Evolutionary conservation across 1,139 yeast species (phyloP).

Genomic region (Lodderomyces elongisporus): DNA sequence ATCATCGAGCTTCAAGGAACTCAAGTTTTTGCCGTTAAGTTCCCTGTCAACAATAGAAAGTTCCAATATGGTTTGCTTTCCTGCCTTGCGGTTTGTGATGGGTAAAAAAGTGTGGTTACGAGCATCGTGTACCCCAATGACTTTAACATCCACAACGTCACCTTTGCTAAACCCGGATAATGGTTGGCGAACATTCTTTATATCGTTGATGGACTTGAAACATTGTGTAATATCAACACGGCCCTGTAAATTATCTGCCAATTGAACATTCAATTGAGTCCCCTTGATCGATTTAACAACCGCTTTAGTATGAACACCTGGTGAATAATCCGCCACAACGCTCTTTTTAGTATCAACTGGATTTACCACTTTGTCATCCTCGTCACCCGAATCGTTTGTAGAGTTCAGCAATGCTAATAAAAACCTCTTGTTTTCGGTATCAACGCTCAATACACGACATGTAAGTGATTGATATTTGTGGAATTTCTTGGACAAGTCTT

Average conservation of each 20-base stretch:
- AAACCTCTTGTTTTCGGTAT: constrained; percentile 66
- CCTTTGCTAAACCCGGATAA: constrained; percentile 51
- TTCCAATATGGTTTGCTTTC: constrained; percentile 59
- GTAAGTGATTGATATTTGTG: constrained; percentile 62
- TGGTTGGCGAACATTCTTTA: constrained; percentile 57
- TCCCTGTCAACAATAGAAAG: constrained; percentile 48
- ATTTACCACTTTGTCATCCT: constrained; percentile 36
- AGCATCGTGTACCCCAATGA: constrained; percentile 76
- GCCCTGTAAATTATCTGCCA: constrained; percentile 79
- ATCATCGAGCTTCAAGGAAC: constrained; percentile 32
- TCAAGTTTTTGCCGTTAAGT: constrained; percentile 17
- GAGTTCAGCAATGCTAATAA: constrained; percentile 50
- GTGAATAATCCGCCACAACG: constrained; percentile 45
- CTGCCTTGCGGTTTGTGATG: constrained; percentile 52
- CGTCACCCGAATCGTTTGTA: constrained; percentile 19
- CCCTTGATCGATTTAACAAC: constrained; percentile 59
- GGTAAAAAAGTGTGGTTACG: constrained; percentile 68
- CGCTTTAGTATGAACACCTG: constrained; percentile 63
- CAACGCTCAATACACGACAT: constrained; percentile 59
- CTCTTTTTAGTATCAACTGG: constrained; percentile 58
- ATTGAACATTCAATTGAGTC: constrained; percentile 68
- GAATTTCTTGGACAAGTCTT: constrained; percentile 55
- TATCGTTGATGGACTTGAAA: constrained; percentile 51
- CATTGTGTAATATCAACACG: constrained; percentile 74
- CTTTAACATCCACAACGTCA: constrained; percentile 54